Base-by-base conservation (phyloP, 1,284 basidiomycete genomes). In the Tremellales sp. region DNA sequence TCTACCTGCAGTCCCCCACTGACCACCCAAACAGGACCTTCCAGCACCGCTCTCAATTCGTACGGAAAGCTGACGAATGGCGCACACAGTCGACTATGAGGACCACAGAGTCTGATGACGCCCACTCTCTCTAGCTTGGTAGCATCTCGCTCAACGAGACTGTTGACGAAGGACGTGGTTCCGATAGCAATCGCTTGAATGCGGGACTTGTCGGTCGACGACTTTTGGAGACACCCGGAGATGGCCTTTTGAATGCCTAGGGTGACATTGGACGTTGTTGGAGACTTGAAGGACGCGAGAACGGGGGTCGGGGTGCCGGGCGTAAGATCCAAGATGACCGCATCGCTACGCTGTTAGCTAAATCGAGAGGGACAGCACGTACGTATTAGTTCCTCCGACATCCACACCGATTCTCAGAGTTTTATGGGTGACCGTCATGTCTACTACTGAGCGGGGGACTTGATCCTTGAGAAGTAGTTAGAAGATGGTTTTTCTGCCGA, bases 221-320 rank as follows among this genome's bases (percentile, higher is more conserved):
- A 33, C n/a, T 50, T 7, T 64, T 61, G 13, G 14, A 61, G 50
- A 22, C 44, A 49, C 2, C 42, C 47, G 1, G 33, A 41, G 26
- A 57, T 57, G 3, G 59, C 56, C 3, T 48, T 47, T 31, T 60
- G 61, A 37, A 82, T 81, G 10, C 80, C 79, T 19, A 68, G 66
- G 0, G 79, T 79, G 31, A 81, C 75, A 55, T 80, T 74, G 28
- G 60, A 57, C 1, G 80, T 80, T 0, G 80, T 81, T 7, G 74
- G 72, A 4, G 77, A 68, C 60, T 82, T 82, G 66, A 69, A 72
- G 28, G 73, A 74, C 0, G 79, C 77, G 2, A 81, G 59, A 5
- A 82, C 72, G 7, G 66, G 62, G 3, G n/a, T 43, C 0, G 51
- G 4, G 10, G 51, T 43, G 1, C 55, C 56, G 57, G 63, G 55